These are phyloP conservation scores for Telopea speciosissima DNA, from an alignment of 177 flowering plant genomes.

Conservation along the genomic window DNA sequence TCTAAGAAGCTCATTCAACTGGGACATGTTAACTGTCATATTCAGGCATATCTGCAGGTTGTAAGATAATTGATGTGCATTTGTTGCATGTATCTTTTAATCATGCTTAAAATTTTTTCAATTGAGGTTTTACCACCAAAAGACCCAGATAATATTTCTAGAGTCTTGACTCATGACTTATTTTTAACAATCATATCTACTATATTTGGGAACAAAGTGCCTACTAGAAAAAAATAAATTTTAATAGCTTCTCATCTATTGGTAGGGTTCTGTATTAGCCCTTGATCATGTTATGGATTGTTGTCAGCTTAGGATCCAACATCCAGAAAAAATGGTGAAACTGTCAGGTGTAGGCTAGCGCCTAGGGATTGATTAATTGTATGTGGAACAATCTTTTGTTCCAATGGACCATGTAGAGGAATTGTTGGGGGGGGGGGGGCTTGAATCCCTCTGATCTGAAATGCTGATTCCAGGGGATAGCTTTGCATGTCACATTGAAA, in stretches of 20 bases:
- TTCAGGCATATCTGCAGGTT: constrained; percentile 71
- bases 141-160: neutral
- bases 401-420: neutral
- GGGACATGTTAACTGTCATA: constrained; percentile 40
- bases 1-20: constrained; percentile 76
- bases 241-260: neutral
- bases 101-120: neutral
- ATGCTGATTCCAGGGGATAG: too few relatives aligned
- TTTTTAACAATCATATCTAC: neutral
- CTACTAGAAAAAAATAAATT: neutral
- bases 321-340: too few relatives aligned
- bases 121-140: neutral
- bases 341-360: too few relatives aligned
- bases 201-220: neutral
- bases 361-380: too few relatives aligned
- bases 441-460: too few relatives aligned
- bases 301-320: too few relatives aligned
- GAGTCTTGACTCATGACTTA: neutral
- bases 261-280: neutral
- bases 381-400: neutral
- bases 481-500: too few relatives aligned
- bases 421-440: too few relatives aligned
- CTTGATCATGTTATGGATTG: neutral
- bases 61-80: neutral
- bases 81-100: neutral